These are phyloP conservation scores for Rachicladosporium sp. DNA, from an alignment of 2,329 filamentous ascomycete species.

Conservation along the genomic window DNA sequence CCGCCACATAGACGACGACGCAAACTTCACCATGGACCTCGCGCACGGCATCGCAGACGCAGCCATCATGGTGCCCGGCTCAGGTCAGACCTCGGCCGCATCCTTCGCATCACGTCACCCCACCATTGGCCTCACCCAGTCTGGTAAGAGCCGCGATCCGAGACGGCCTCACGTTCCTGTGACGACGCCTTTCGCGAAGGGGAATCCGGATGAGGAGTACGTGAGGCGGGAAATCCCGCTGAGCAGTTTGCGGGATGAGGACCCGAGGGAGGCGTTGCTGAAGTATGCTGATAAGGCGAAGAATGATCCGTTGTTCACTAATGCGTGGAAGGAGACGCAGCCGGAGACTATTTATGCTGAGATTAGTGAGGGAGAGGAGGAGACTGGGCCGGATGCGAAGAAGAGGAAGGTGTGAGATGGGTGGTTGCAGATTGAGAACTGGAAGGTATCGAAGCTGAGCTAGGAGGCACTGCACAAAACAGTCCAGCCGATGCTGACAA, in stretches of 20 bases:
- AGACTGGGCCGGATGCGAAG: conserved; percentile 49
- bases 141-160: conserved; percentile 66
- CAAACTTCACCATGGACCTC: conserved; percentile 73
- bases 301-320: conserved; percentile 88
- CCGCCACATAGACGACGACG: conserved; percentile 88
- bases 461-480: too few species aligned
- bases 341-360: conserved; percentile 86
- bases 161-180: conserved; percentile 72
- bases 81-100: conserved; percentile 30
- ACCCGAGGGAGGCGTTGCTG: conserved; percentile 81
- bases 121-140: conserved; percentile 62
- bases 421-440: background rate
- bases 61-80: conserved; percentile 51
- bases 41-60: conserved; percentile 72
- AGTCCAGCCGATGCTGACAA: too few species aligned
- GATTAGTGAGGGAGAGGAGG: conserved; percentile 71
- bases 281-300: conserved; percentile 92
- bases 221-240: conserved; percentile 81
- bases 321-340: conserved; percentile 84
- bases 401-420: conserved; percentile 14
- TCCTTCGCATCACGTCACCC: conserved; percentile 51
- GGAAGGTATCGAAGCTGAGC: too few species aligned
- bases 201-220: conserved; percentile 77
- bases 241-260: conserved; percentile 88
- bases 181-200: conserved; percentile 82